Conservation (phyloP, 305 asterid species). For the Ilex paraguariensis region DNA sequence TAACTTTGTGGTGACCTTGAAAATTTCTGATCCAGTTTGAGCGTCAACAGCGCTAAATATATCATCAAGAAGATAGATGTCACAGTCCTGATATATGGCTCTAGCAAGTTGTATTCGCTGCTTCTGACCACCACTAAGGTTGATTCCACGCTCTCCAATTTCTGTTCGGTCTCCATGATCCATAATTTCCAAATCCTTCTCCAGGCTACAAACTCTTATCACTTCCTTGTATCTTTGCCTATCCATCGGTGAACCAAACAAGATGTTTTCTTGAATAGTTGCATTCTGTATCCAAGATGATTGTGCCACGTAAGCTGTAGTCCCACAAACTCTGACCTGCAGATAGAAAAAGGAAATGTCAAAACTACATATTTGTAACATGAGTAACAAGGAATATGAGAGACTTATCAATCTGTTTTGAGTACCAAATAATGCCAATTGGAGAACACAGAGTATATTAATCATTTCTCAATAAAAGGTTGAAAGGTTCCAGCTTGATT, state of each 20-base stretch:
- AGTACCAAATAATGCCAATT: too few relatives aligned
- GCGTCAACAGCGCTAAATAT: constrained; percentile 1
- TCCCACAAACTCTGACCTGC: background rate
- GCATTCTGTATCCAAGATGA: background rate
- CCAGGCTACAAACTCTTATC: background rate
- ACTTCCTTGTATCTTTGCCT: background rate
- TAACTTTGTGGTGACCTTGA: background rate
- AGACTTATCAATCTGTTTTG: too few relatives aligned
- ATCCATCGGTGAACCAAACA: constrained; percentile 2
- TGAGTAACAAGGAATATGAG: too few relatives aligned
- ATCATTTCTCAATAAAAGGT: too few relatives aligned
- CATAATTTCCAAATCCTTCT: constrained; percentile 3
- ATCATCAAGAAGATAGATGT: constrained; percentile 2
- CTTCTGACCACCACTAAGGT: too few relatives aligned
- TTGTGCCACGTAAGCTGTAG: background rate
- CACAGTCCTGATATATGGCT: background rate
- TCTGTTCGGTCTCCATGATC: background rate
- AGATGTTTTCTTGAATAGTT: constrained; percentile 1
- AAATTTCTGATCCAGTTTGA: background rate
- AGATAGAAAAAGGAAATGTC: background rate
- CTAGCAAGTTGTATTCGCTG: background rate
- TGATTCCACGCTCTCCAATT: background rate
- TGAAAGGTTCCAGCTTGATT: too few relatives aligned
- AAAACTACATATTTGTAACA: too few relatives aligned
- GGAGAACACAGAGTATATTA: too few relatives aligned